Evolutionary conservation across 1,139 yeast species (phyloP).

Genomic region (Pneumocystis carinii): DNA sequence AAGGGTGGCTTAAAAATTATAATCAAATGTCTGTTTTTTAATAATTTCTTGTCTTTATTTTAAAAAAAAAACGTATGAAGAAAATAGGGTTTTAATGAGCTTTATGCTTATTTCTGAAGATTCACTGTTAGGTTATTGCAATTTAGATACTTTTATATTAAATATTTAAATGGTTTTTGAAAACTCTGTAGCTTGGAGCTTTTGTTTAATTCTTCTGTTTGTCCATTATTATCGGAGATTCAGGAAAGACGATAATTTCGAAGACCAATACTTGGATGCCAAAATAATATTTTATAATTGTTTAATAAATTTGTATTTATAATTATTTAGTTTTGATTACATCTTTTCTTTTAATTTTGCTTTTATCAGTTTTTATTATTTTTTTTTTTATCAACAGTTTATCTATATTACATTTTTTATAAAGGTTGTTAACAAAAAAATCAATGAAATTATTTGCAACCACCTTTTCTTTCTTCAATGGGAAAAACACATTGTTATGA

Average conservation of each 20-base stretch:
- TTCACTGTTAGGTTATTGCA: too few relatives aligned
- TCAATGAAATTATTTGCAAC: neutral
- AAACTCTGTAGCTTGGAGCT: neutral
- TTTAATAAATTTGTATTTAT: neutral
- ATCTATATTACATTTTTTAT: neutral
- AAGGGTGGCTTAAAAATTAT: too few relatives aligned
- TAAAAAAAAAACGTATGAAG: too few relatives aligned
- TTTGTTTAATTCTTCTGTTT: neutral
- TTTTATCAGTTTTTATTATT: neutral
- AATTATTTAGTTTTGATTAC: neutral
- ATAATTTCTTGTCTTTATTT: too few relatives aligned
- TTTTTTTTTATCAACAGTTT: neutral
- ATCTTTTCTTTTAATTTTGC: neutral
- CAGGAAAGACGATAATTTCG: neutral
- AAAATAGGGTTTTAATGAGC: too few relatives aligned
- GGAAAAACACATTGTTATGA: neutral
- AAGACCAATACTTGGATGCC: neutral
- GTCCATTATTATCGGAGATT: neutral
- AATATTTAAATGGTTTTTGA: too few relatives aligned
- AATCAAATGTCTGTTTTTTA: too few relatives aligned
- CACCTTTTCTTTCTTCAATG: neutral
- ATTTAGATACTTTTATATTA: too few relatives aligned
- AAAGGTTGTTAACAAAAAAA: neutral
- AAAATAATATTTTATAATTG: neutral
- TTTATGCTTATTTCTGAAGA: too few relatives aligned